Percentiles rank a stretch among this genome's conserved stretches.
Conservation (phyloP, 2,329 filamentous ascomycete species). For the Penicillium aurantiogriseum region DNA sequence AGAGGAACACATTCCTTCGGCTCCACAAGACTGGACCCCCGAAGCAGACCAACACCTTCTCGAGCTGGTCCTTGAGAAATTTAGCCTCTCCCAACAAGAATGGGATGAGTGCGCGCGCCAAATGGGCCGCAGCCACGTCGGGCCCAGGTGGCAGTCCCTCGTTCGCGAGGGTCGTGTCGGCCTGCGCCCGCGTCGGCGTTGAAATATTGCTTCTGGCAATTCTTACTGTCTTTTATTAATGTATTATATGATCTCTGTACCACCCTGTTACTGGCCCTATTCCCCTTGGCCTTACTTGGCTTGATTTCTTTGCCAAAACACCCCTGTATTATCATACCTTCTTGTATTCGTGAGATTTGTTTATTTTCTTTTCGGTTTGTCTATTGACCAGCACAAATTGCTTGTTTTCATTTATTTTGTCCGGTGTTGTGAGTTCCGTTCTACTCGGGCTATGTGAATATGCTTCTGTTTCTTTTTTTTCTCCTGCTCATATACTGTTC, state of each 20-base stretch:
- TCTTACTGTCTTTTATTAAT: slow-evolving; percentile 7
- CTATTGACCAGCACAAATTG: slow-evolving; percentile 6
- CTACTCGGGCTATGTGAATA: slow-evolving; percentile 11
- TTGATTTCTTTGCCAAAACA: slow-evolving; percentile 13
- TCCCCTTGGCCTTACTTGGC: slow-evolving; percentile 3
- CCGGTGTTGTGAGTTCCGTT: neutral
- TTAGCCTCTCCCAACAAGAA: slow-evolving; percentile 43
- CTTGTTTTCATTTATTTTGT: neutral
- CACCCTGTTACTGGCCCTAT: slow-evolving; percentile 11
- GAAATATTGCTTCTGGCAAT: neutral
- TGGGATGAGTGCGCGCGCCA: slow-evolving; percentile 48
- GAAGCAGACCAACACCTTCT: slow-evolving; percentile 46
- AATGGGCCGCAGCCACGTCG: slow-evolving; percentile 42
- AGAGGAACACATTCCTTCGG: slow-evolving; percentile 17
- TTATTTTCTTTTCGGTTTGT: neutral
- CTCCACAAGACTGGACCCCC: slow-evolving; percentile 34
- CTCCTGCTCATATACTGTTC: neutral
- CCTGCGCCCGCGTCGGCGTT: slow-evolving; percentile 34
- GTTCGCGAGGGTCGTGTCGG: slow-evolving; percentile 46
- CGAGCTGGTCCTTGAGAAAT: slow-evolving; percentile 45
- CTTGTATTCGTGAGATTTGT: slow-evolving; percentile 1
- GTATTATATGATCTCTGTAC: slow-evolving; percentile 19
- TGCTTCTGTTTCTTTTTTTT: neutral
- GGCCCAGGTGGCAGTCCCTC: slow-evolving; percentile 44
- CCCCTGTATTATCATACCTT: slow-evolving; percentile 22